Evolutionary conservation across 306 rosid species (phyloP).

Genomic region (Sindora glabra): DNA sequence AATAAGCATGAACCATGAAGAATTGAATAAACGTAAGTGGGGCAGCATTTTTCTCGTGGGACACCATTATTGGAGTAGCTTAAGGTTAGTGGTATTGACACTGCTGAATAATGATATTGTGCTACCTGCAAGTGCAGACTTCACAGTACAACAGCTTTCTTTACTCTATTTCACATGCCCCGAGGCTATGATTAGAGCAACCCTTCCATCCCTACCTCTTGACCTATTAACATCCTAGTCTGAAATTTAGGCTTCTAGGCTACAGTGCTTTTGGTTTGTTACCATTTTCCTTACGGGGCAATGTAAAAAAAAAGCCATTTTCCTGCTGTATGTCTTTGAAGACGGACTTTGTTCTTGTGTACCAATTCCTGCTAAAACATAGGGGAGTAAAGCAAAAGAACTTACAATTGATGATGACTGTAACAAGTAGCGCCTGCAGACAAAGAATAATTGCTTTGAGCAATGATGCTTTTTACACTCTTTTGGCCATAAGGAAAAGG

Average conservation of each 20-base stretch:
- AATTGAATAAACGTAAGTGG: slow-evolving; percentile 6
- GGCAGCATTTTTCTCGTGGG: slow-evolving; percentile 4
- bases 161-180: slow-evolving; percentile 22
- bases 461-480: no score
- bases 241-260: slow-evolving; percentile 44
- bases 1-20: slow-evolving; percentile 6
- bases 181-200: slow-evolving; percentile 36
- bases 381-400: slow-evolving; percentile 28
- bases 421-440: slow-evolving; percentile 43
- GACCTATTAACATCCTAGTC: slow-evolving; percentile 46
- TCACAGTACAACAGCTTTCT: not conserved
- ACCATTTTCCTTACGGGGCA: slow-evolving; percentile 21
- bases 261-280: slow-evolving; percentile 32
- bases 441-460: slow-evolving; percentile 34
- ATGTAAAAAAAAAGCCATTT: no score
- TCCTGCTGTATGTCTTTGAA: slow-evolving; percentile 20
- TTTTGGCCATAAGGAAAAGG: no score
- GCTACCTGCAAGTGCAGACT: not conserved
- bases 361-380: slow-evolving; percentile 17
- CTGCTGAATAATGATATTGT: slow-evolving; percentile 17
- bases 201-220: slow-evolving; percentile 32
- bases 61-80: slow-evolving; percentile 6
- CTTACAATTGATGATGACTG: slow-evolving; percentile 24
- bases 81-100: not conserved
- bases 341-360: slow-evolving; percentile 25